phyloP scores from a whole-genome alignment of 2,329 filamentous ascomycete species.

The Fusarium duplospermum region DNA sequence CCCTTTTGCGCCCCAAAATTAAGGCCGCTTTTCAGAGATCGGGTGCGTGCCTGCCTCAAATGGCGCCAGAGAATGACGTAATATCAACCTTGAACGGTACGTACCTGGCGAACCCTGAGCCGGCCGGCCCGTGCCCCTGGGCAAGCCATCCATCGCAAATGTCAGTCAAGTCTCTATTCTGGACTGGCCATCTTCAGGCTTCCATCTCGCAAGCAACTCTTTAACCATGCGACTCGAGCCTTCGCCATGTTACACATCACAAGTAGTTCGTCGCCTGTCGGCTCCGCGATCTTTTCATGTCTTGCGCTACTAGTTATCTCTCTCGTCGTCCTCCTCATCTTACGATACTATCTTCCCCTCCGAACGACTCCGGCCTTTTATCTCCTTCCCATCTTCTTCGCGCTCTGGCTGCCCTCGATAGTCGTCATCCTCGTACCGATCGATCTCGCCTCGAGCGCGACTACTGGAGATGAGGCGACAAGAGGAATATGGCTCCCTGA shows the following conservation, averaged over 20 bases:
- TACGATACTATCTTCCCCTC: constrained; percentile 90
- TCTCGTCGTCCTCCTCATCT: constrained; percentile 80
- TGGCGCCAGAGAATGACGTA: constrained; percentile 37
- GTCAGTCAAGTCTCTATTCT: constrained; percentile 24
- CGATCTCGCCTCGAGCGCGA: constrained; percentile 88
- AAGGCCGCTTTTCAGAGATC: constrained; percentile 13
- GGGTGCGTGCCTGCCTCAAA: neutral
- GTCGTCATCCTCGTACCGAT: constrained; percentile 94
- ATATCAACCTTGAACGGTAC: constrained; percentile 18
- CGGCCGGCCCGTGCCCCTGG: constrained; percentile 41
- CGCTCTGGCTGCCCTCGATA: constrained; percentile 90
- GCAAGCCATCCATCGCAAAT: constrained; percentile 24
- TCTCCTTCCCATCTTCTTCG: constrained; percentile 91
- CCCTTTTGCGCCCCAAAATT: constrained; percentile 30
- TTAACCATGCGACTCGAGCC: constrained; percentile 44
- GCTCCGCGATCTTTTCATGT: constrained; percentile 82
- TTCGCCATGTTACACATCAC: constrained; percentile 63
- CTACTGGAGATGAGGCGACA: constrained; percentile 75
- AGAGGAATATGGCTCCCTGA: constrained; percentile 90
- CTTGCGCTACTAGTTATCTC: constrained; percentile 80
- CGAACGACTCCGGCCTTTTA: constrained; percentile 92
- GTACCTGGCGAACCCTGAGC: constrained; percentile 17
- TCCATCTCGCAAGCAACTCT: constrained; percentile 36
- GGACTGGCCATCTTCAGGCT: constrained; percentile 28
- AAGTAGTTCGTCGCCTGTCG: constrained; percentile 72